Percentiles rank a stretch among this genome's conserved stretches.
Evolutionary conservation across 208 protist species (phyloP).

Genomic region (Naegleria lovaniensis): DNA sequence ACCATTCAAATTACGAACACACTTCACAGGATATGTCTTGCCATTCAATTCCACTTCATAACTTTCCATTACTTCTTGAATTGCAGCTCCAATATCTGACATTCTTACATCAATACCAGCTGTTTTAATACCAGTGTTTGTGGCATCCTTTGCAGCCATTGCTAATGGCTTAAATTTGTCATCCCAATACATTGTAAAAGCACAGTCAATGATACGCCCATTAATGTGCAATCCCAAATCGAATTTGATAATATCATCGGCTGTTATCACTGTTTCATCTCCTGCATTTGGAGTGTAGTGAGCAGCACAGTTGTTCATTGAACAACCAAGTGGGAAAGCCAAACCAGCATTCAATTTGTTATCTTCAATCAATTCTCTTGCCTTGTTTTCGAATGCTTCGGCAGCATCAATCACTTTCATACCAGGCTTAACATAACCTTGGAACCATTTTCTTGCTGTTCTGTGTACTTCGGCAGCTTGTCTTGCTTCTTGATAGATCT

Average conservation of each 20-base stretch:
- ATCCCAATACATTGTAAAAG: slow-evolving; percentile 94
- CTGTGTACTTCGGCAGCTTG: slow-evolving; percentile 78
- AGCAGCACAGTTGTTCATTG: slow-evolving; percentile 92
- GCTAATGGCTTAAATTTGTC: slow-evolving; percentile 88
- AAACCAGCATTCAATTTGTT: slow-evolving; percentile 75
- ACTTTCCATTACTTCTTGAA: slow-evolving; percentile 96
- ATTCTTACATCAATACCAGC: slow-evolving; percentile 91
- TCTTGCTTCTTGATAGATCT: slow-evolving; percentile 71
- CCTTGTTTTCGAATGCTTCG: slow-evolving; percentile 79
- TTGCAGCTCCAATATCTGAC: slow-evolving; percentile 84
- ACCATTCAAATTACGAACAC: slow-evolving; percentile 1
- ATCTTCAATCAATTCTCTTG: slow-evolving; percentile 72
- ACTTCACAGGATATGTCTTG: slow-evolving; percentile 56
- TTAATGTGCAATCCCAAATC: slow-evolving; percentile 98
- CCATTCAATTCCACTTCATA: slow-evolving; percentile 90
- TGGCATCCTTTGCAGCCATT: slow-evolving; percentile 89
- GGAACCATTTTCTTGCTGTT: slow-evolving; percentile 76
- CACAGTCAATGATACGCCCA: slow-evolving; percentile 93
- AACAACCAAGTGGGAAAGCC: slow-evolving; percentile 79
- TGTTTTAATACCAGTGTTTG: slow-evolving; percentile 90
- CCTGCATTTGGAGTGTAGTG: slow-evolving; percentile 95
- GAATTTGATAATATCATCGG: slow-evolving; percentile 95
- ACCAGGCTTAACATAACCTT: slow-evolving; percentile 80
- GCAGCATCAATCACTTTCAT: slow-evolving; percentile 77
- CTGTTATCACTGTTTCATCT: slow-evolving; percentile 83